Percentiles rank a stretch among this genome's conserved stretches.
These are phyloP conservation scores for Penicillium sp. DNA, from an alignment of 2,329 filamentous ascomycete genomes.

Conservation along the genomic window DNA sequence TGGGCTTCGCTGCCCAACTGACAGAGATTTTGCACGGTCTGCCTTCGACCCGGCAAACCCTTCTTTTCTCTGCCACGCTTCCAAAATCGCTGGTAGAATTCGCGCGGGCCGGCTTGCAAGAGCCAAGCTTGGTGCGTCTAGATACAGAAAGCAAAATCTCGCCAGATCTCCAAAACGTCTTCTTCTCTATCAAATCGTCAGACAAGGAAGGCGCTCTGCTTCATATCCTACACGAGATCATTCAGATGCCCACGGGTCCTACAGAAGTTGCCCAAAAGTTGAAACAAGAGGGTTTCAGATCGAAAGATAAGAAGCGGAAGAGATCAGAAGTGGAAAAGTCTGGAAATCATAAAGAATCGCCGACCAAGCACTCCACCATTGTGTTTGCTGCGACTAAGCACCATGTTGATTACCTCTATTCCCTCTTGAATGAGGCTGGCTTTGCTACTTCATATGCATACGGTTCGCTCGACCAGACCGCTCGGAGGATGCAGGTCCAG, in stretches of 20 bases:
- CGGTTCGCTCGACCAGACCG: constrained; percentile 89
- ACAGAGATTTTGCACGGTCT: constrained; percentile 89
- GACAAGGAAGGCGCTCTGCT: constrained; percentile 93
- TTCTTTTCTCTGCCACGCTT: constrained; percentile 92
- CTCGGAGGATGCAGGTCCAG: constrained; percentile 86
- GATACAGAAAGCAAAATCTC: constrained; percentile 96
- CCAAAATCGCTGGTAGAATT: constrained; percentile 95
- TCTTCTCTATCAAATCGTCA: constrained; percentile 86
- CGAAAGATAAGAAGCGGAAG: constrained; percentile 49
- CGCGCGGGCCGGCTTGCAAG: constrained; percentile 85
- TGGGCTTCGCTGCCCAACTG: constrained; percentile 94
- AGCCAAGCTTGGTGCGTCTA: constrained; percentile 82
- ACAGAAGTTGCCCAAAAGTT: constrained; percentile 52
- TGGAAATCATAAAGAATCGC: constrained; percentile 62
- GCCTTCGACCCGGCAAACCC: constrained; percentile 78
- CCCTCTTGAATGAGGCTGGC: constrained; percentile 73
- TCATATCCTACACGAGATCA: constrained; percentile 84
- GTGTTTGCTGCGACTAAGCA: constrained; percentile 95
- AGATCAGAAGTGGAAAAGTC: constrained; percentile 50
- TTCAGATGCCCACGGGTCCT: constrained; percentile 76
- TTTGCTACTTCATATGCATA: constrained; percentile 94
- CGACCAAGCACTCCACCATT: constrained; percentile 88
- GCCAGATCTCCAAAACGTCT: constrained; percentile 90
- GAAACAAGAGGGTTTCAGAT: constrained; percentile 48
- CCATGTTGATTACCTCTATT: constrained; percentile 88